Evolutionary conservation across 441 rosid genomes (phyloP), one percentile per base, ranked within the genome.

Genomic region (Francoa sonchifolia): DNA sequence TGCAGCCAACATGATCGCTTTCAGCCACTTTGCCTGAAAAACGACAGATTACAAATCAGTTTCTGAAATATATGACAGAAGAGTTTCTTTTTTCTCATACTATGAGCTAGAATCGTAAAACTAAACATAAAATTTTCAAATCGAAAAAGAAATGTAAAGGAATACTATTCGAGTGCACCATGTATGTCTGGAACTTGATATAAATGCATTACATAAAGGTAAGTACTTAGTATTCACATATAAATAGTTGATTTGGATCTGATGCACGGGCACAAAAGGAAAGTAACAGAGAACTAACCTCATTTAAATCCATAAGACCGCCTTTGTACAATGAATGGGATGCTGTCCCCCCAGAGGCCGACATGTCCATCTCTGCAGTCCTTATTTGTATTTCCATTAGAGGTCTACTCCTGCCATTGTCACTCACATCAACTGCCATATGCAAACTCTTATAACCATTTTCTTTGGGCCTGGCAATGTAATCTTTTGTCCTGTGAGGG

Each of bases 1-100:
- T 7, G 97, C 95, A 38, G 94, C 95, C 85, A 89, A 53, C 92
- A 85, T 79, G 59, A 89, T 79, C 25, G 88, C 88, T 79, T 85
- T 85, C 11, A 79, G 86, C 59, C 76, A 61, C 77, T 72, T 77
- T 35, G 94, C 92, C 98, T 85, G 55, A 26, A 13, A 20, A 47
- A n/a, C 35, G 31, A 44, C 23, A 52, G 42, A 46, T 18, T 37
- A 41, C 18, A 8, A 29, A 31, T 43, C 37, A 55, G 15, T 35
- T 30, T 16, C 9, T 14, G 26, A 6, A 34, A 8, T 27, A 21
- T 33, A 19, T 15, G 27, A 6, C 23, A 26, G 13, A 32, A 17
- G 42, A 12, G 6, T 36, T 15, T 14, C 19, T 8, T 25, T 15
- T 34, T 6, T 33, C 5, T 11, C 6, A 33, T 6, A 15, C n/a